A percentile compares a stretch with the other conserved stretches of the same genome.
These are phyloP conservation scores for Penicillium turbatum DNA, from an alignment of 495 filamentous ascomycete genomes.

Conservation along the genomic window DNA sequence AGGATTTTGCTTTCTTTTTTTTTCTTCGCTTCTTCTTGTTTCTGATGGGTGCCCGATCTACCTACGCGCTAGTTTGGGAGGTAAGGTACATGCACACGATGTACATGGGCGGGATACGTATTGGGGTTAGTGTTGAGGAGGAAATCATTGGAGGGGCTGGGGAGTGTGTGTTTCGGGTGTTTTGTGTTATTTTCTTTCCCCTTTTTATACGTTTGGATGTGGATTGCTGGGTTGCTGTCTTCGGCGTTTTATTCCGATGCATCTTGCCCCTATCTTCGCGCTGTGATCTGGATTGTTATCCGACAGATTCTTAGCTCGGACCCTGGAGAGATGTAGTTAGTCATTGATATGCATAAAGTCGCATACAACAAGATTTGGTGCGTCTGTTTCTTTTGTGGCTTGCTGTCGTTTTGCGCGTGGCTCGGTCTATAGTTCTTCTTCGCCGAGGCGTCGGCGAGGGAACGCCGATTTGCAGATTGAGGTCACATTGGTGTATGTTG, in stretches of 20 bases:
- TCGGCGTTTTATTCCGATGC: no score
- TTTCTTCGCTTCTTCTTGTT: background rate
- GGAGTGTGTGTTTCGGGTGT: background rate
- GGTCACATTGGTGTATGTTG: no score
- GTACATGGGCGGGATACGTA: background rate
- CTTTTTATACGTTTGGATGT: no score
- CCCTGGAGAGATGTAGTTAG: background rate
- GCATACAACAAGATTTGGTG: background rate
- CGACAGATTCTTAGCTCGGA: background rate
- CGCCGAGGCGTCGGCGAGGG: no score
- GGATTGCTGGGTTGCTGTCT: background rate
- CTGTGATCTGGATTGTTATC: no score
- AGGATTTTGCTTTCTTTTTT: background rate
- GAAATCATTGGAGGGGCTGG: background rate
- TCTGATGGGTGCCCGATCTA: no score
- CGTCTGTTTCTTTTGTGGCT: background rate
- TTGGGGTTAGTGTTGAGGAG: slow-evolving; percentile 1
- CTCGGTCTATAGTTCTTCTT: background rate
- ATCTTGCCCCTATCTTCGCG: no score
- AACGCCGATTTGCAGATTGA: no score
- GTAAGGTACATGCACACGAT: background rate
- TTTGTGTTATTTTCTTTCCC: no score
- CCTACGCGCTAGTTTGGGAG: background rate
- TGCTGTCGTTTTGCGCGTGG: background rate
- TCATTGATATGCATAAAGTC: background rate